Evolutionary conservation across 2,329 filamentous ascomycete genomes (phyloP), one percentile per base, ranked within the genome.

Genomic region (Pseudogymnoascus sp.): DNA sequence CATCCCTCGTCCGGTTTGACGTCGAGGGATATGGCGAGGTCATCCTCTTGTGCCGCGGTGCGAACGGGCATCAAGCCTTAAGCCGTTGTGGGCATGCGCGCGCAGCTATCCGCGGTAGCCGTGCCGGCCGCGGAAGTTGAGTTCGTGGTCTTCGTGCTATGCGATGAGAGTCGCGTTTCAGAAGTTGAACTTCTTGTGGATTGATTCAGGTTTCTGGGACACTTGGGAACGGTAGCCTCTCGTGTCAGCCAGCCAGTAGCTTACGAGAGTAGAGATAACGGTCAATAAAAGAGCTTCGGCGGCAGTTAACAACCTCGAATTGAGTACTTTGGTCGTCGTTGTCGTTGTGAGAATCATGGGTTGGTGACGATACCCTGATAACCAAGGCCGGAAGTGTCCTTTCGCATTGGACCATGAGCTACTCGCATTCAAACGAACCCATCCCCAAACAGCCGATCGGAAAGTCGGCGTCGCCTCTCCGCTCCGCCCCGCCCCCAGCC

Each of bases 1-100:
- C 26, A 59, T 59, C 57, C 35, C 52, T 34, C 52, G 23, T 45
- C 19, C 18, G 37, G 58, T 34, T 37, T 59, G 33, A 56, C 34
- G 58, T 57, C 21, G 58, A 28, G 18, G 39, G 41, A 57, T 57
- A 59, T 26, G 58, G 39, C 38, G 58, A 59, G 58, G 58, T 56
- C 58, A 59, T 59, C 58, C 38, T 59, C 58, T 26, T 41, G 28
- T 59, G 41, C 41, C 23, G 23, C 41, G 23, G 41, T 52, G 41
- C 41, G n/a, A 23, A 52, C 41, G 23, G 13, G 23, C 41, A 52
- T 52, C n/a, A 28, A 52, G 41, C 41, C 41, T 28, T 28, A 28
- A 18, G 41, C 41, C 41, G 41, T 28, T 52, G 23, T 52, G 41
- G n/a, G 23, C 41, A 52, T 52, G 41, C 41, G 41, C 39, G 39